A percentile compares a stretch with the other conserved stretches of the same genome.
Evolutionary conservation across 2,329 filamentous ascomycete genomes (phyloP).

Genomic region (Alternaria burnsii): DNA sequence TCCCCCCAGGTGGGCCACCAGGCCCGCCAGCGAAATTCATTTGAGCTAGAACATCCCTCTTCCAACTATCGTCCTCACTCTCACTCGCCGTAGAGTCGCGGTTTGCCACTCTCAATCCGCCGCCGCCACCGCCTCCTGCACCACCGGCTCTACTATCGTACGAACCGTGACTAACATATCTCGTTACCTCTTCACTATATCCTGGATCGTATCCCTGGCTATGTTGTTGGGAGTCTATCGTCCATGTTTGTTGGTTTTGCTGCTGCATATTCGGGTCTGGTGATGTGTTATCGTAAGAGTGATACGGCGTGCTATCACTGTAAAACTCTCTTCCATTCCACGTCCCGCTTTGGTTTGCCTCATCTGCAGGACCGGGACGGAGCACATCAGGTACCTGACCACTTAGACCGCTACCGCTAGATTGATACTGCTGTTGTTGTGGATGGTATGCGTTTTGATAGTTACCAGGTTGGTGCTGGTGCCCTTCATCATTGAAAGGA

Average conservation of each 20-base stretch:
- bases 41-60: conserved; percentile 24
- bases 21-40: conserved; percentile 22
- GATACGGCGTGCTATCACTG: conserved; percentile 11
- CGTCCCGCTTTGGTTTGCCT: neutral
- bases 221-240: conserved; percentile 11
- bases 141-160: conserved; percentile 12
- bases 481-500: conserved; percentile 24
- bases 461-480: conserved; percentile 9
- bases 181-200: conserved; percentile 10
- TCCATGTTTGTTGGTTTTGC: conserved; percentile 6
- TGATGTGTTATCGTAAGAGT: conserved; percentile 12
- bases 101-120: conserved; percentile 56
- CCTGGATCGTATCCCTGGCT: conserved; percentile 7
- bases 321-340: conserved; percentile 17
- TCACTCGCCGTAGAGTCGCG: conserved; percentile 39
- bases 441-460: conserved; percentile 26
- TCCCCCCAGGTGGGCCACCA: neutral
- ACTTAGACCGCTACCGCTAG: conserved; percentile 22
- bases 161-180: conserved; percentile 12
- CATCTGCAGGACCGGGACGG: conserved; percentile 23
- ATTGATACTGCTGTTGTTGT: conserved; percentile 19
- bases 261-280: conserved; percentile 1
- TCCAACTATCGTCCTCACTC: conserved; percentile 20
- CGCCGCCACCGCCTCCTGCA: conserved; percentile 45
- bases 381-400: conserved; percentile 28